Conservation (phyloP, 2,329 filamentous ascomycete genomes). For the Sporothrix schenckii region DNA sequence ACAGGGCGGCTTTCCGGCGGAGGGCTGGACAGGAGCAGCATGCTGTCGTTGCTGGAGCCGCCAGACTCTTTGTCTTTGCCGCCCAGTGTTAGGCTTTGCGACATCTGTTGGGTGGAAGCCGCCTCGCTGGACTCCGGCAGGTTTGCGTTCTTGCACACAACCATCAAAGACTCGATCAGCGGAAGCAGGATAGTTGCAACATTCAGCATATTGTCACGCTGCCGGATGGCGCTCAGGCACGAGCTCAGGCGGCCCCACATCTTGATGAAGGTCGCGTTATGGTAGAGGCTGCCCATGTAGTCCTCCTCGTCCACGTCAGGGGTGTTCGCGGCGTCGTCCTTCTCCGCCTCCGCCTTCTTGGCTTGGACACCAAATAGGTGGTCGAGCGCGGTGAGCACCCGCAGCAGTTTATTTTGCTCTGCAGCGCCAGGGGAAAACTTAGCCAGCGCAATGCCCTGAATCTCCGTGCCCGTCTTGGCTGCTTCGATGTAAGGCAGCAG, state of each 20-base stretch:
- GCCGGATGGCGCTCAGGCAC: conserved; percentile 82
- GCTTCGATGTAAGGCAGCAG: conserved; percentile 83
- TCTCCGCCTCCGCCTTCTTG: conserved; percentile 49
- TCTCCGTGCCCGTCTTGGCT: conserved; percentile 86
- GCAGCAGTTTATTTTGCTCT: conserved; percentile 92
- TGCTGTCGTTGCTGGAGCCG: conserved; percentile 40
- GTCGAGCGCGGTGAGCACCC: conserved; percentile 89
- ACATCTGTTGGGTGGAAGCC: conserved; percentile 18
- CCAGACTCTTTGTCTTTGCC: conserved; percentile 19
- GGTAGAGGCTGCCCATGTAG: conserved; percentile 83
- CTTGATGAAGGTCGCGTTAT: conserved; percentile 84
- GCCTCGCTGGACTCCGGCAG: conserved; percentile 62
- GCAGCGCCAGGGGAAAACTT: conserved; percentile 97
- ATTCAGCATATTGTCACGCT: conserved; percentile 93
- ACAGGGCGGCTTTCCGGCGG: conserved; percentile 60
- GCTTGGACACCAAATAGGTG: conserved; percentile 88
- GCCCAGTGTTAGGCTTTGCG: conserved; percentile 30
- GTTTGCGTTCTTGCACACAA: conserved; percentile 97
- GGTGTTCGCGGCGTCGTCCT: conserved; percentile 42
- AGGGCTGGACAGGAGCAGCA: conserved; percentile 69
- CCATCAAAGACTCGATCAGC: conserved; percentile 95
- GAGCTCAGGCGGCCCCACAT: conserved; percentile 92
- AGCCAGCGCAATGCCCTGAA: conserved; percentile 88
- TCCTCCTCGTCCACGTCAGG: conserved; percentile 69
- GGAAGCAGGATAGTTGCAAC: conserved; percentile 94